Evolutionary conservation across 495 filamentous ascomycete species (phyloP).

Genomic region (Hypoxylon rickii): DNA sequence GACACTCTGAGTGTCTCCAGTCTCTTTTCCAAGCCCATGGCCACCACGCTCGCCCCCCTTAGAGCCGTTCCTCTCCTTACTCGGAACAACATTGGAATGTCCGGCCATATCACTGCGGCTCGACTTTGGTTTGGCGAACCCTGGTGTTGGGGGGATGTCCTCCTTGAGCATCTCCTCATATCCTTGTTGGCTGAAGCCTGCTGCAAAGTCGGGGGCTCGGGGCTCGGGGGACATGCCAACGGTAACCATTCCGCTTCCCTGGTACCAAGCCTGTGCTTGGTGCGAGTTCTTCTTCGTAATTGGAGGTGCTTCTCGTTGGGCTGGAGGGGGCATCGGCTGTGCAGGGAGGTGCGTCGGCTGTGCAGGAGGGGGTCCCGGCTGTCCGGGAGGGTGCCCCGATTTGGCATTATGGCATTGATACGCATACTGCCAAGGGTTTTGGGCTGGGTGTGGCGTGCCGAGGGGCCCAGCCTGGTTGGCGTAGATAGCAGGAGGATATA

Average conservation of each 20-base stretch:
- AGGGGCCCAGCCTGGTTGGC: slow-evolving; percentile 14
- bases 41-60: background rate
- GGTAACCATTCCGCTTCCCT: background rate
- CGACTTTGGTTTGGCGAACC: background rate
- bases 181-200: background rate
- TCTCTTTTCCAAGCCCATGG: background rate
- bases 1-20: slow-evolving; percentile 17
- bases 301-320: no score
- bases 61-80: slow-evolving; percentile 7
- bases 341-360: no score
- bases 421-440: slow-evolving; percentile 36
- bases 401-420: slow-evolving; percentile 5
- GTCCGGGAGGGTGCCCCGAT: no score
- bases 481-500: slow-evolving; percentile 31
- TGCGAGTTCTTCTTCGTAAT: background rate
- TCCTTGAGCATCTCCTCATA: background rate
- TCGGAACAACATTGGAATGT: slow-evolving; percentile 32
- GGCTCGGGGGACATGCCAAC: background rate
- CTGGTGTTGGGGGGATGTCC: background rate
- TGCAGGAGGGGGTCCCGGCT: no score
- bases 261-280: background rate
- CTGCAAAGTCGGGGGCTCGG: slow-evolving; percentile 3
- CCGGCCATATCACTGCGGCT: slow-evolving; percentile 22
- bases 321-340: no score
- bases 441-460: slow-evolving; percentile 32